Base-by-base conservation (phyloP, 2,329 filamentous ascomycete species). In the Fusarium veterinarium region DNA sequence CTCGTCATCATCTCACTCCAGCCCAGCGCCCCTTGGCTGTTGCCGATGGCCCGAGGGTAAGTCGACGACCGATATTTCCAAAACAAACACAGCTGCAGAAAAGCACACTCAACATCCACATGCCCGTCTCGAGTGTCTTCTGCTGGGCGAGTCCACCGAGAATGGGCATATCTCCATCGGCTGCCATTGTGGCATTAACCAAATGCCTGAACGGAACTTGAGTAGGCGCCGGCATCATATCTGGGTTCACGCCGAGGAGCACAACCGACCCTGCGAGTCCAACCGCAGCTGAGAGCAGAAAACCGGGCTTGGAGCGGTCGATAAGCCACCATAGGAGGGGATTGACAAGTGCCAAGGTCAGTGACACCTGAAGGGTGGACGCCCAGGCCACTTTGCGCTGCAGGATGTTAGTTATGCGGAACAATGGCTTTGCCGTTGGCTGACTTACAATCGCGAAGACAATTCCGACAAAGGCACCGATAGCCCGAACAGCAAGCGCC, bases 41-140 rank as follows among this genome's bases (percentile, higher is more conserved):
- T 3, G 81, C 81, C n/a, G 81, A 81, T 62, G 78, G 80, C 28
- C 83, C 86, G 71, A 90, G 82, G n/a, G 91, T 91, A 72, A 98
- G 83, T 69, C 93, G 88, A 71, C 96, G 87, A 17, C 96, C 96
- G 78, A 99, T 94, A 79, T 97, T 98, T 16, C 96, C 96, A 85
- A 99, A 98, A 82, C 95, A 98, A 14, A 98, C 90, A 75, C 94
- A 95, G 78, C 94, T 97, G 83, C 96, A 98, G 80, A 98, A 99
- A 56, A 99, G 83, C 31, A 98, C 95, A 78, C 94, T 97, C 30
- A 95, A 87, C 78, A 97, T 92, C 95, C 96, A 99, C 8, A 95
- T 93, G 17, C 91, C 91, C 23, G 92, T 88, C 64, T 92, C 93
- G 3, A 95, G 81, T 11, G 85, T 90, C 75, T 93, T 89, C 57